A percentile compares a stretch with the other conserved stretches of the same genome.
phyloP scores from a whole-genome alignment of 352 stramenopile genomes.

The Saprolegnia diclina region DNA sequence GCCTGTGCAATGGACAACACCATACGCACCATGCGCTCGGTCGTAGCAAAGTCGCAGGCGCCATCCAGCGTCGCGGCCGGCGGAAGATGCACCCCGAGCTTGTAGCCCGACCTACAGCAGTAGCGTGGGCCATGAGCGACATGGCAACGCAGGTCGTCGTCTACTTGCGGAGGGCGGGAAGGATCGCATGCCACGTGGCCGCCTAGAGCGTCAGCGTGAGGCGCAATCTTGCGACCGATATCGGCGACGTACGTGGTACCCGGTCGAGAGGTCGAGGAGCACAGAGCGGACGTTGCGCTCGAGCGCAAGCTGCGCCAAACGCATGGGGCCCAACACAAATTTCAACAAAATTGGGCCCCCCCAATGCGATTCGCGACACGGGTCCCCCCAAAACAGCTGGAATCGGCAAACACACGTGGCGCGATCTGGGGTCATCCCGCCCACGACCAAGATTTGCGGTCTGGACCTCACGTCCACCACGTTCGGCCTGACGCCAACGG shows the following conservation, averaged over 20 bases:
- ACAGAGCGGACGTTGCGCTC: constrained; percentile 46
- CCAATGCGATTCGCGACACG: neutral
- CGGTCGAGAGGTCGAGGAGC: constrained; percentile 38
- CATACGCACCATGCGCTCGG: neutral
- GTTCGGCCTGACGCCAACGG: too few relatives aligned
- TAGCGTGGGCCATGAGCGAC: constrained; percentile 38
- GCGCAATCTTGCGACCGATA: neutral
- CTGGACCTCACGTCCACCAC: too few relatives aligned
- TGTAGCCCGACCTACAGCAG: constrained; percentile 34
- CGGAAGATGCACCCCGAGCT: neutral
- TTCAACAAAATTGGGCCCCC: neutral
- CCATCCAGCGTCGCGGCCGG: constrained; percentile 15
- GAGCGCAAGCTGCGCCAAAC: constrained; percentile 3
- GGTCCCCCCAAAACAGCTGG: neutral
- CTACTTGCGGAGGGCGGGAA: neutral
- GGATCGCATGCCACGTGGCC: constrained; percentile 2
- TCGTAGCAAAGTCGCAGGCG: neutral
- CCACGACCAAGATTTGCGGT: too few relatives aligned
- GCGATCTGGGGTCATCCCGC: too few relatives aligned
- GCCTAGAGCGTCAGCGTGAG: neutral
- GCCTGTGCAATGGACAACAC: neutral
- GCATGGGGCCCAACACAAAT: neutral
- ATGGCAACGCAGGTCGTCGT: neutral
- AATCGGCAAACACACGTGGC: too few relatives aligned
- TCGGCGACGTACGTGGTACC: constrained; percentile 5